These are phyloP conservation scores for Solanum pimpinellifolium DNA, from an alignment of 257 asterid genomes.

Conservation along the genomic window DNA sequence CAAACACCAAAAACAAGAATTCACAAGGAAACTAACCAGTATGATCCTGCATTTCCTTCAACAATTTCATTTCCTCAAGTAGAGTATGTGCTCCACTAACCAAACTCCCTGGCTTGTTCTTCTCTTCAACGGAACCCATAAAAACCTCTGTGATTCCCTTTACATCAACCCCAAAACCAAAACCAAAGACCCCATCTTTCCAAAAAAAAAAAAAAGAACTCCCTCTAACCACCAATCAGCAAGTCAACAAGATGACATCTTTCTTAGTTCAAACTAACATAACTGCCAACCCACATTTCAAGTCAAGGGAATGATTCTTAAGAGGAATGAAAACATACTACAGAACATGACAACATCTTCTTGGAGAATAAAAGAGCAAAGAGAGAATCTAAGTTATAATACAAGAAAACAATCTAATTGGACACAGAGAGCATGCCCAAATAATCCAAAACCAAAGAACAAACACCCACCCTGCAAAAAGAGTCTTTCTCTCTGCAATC, in stretches of 20 bases:
- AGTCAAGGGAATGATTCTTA: constrained; percentile 2
- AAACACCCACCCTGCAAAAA: constrained; percentile 57
- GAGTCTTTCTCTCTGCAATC: constrained; percentile 29
- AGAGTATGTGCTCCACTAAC: constrained; percentile 41
- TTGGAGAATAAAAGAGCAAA: constrained; percentile 4
- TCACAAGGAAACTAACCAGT: constrained; percentile 29
- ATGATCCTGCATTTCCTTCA: constrained; percentile 82
- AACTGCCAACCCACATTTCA: not conserved
- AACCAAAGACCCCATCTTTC: constrained; percentile 20
- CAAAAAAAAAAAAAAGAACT: not conserved
- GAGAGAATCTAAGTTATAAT: constrained; percentile 47
- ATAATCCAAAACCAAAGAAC: constrained; percentile 60
- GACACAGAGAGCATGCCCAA: constrained; percentile 27
- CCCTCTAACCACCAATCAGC: not conserved
- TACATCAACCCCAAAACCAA: constrained; percentile 12
- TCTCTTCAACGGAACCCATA: constrained; percentile 59
- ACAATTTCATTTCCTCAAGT: constrained; percentile 66
- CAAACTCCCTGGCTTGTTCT: constrained; percentile 43
- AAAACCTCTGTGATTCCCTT: not conserved
- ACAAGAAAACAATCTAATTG: constrained; percentile 39
- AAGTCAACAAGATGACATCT: constrained; percentile 6
- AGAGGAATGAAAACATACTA: not conserved
- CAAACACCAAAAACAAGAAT: not conserved
- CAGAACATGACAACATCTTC: constrained; percentile 1
- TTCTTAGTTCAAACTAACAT: not conserved